Conservation (phyloP, 2,329 filamentous ascomycete species). For the Monilinia vaccinii-corymbosi region DNA sequence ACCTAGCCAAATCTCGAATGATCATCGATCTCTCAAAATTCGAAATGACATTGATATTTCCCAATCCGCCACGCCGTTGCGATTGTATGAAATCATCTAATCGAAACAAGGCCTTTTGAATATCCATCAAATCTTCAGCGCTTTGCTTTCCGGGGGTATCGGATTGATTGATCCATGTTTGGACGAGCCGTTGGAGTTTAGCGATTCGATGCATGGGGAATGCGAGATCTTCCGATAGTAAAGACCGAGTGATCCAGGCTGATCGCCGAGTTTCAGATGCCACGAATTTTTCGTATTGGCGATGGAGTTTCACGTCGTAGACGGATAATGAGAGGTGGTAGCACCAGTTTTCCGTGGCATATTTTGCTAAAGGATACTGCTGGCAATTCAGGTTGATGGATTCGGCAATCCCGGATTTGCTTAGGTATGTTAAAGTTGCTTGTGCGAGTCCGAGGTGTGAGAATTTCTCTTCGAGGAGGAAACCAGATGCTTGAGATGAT, state of each 20-base stretch:
- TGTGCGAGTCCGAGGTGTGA: not conserved
- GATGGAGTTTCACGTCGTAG: not conserved
- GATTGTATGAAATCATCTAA: slow-evolving; percentile 8
- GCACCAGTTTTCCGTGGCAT: slow-evolving; percentile 9
- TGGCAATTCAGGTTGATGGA: not conserved
- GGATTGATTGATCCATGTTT: slow-evolving; percentile 6
- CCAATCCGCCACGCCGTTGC: not conserved
- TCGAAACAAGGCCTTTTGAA: slow-evolving; percentile 4
- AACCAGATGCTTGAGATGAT: slow-evolving; percentile 1
- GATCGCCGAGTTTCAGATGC: slow-evolving; percentile 3
- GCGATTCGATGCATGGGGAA: slow-evolving; percentile 9
- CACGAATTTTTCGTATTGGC: slow-evolving; percentile 5
- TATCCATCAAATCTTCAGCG: slow-evolving; percentile 8
- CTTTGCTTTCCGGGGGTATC: not conserved
- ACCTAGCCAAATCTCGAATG: slow-evolving; percentile 4
- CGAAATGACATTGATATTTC: slow-evolving; percentile 1
- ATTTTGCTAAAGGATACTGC: slow-evolving; percentile 4
- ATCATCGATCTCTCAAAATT: slow-evolving; percentile 10
- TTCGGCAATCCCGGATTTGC: not conserved
- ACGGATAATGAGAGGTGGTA: slow-evolving; percentile 6
- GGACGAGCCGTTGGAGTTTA: slow-evolving; percentile 6
- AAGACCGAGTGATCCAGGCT: slow-evolving; percentile 7
- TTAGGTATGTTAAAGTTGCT: slow-evolving; percentile 4
- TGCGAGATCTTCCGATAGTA: slow-evolving; percentile 4
- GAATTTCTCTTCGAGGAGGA: not conserved